A percentile compares a stretch with the other conserved stretches of the same genome.
phyloP scores from a whole-genome alignment of 2,329 filamentous ascomycete genomes.

The Cucurbitaria berberidis region DNA sequence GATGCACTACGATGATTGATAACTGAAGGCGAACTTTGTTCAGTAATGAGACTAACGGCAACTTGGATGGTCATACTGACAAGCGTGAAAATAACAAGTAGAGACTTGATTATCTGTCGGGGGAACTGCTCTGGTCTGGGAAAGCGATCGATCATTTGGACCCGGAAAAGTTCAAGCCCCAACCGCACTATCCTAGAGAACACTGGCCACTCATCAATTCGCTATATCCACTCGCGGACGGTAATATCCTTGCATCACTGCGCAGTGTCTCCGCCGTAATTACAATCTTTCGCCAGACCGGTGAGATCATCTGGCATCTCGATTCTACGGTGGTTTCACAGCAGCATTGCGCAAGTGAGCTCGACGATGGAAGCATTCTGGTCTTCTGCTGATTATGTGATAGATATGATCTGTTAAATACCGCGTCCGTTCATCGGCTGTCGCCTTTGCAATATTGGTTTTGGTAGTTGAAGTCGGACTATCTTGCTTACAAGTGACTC shows the following conservation, averaged over 20 bases:
- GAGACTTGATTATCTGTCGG: slow-evolving; percentile 47
- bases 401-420: slow-evolving; percentile 57
- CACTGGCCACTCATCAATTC: slow-evolving; percentile 57
- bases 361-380: slow-evolving; percentile 52
- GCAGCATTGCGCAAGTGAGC: slow-evolving; percentile 54
- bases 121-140: slow-evolving; percentile 54
- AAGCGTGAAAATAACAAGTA: no score
- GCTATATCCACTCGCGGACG: slow-evolving; percentile 49
- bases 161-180: slow-evolving; percentile 48
- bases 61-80: no score
- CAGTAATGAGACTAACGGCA: no score
- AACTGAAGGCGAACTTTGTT: no score
- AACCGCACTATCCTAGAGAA: slow-evolving; percentile 50
- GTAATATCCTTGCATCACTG: slow-evolving; percentile 53
- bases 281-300: slow-evolving; percentile 51
- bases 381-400: slow-evolving; percentile 57
- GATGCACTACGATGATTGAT: no score
- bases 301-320: slow-evolving; percentile 53
- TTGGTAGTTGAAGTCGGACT: slow-evolving; percentile 51
- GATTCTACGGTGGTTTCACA: slow-evolving; percentile 51
- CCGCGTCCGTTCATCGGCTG: slow-evolving; percentile 52
- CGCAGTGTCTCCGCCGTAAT: slow-evolving; percentile 53
- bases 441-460: slow-evolving; percentile 52
- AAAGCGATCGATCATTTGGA: slow-evolving; percentile 52
- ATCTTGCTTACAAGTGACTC: slow-evolving; percentile 51